These are phyloP conservation scores for Cryphonectria japonica DNA, from an alignment of 2,329 filamentous ascomycete genomes.

Conservation along the genomic window DNA sequence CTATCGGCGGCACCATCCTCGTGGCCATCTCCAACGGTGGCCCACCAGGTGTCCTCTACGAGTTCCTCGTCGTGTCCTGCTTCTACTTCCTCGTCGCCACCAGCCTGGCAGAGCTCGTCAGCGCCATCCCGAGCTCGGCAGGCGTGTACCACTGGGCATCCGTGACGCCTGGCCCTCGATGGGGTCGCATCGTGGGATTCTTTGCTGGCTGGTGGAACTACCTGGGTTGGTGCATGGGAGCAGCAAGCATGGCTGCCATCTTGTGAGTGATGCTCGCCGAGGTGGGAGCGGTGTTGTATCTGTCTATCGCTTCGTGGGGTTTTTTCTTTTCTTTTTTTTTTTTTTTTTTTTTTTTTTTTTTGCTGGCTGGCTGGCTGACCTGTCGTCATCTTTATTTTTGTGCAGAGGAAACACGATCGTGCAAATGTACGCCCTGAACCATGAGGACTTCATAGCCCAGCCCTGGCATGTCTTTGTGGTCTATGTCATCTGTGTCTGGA, in stretches of 20 bases:
- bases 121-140: constrained; percentile 63
- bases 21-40: constrained; percentile 64
- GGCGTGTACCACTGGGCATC: constrained; percentile 67
- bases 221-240: constrained; percentile 46
- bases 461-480: constrained; percentile 50
- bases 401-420: constrained; percentile 43
- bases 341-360: no score
- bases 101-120: constrained; percentile 63
- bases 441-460: constrained; percentile 41
- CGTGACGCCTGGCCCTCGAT: constrained; percentile 55
- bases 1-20: constrained; percentile 49
- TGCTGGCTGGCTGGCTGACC: background rate
- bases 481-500: constrained; percentile 46
- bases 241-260: constrained; percentile 46
- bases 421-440: constrained; percentile 49
- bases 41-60: constrained; percentile 64
- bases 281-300: no score
- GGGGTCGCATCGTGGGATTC: constrained; percentile 54
- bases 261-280: constrained; percentile 30
- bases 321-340: no score
- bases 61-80: constrained; percentile 53
- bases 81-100: constrained; percentile 64
- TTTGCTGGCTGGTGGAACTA: constrained; percentile 53
- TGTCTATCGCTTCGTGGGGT: no score
- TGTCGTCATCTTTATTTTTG: no score